phyloP scores from a whole-genome alignment of 2,329 filamentous ascomycete species.

The Xylaria sp. region DNA sequence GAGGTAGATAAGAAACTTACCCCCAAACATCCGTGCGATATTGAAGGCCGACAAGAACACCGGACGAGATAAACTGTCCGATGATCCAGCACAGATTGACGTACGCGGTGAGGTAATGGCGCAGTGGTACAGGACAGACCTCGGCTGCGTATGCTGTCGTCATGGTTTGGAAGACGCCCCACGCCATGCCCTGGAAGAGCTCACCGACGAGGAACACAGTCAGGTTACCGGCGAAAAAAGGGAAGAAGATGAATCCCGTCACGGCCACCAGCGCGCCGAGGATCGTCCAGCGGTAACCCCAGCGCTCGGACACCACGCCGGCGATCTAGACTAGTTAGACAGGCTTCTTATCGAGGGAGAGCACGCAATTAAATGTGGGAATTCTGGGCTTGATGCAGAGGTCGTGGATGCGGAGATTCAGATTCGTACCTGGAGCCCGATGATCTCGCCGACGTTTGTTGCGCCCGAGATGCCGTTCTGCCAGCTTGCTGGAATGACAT shows the following conservation, averaged over 20 bases:
- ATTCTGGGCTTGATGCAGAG: no score
- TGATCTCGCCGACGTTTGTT: constrained; percentile 51
- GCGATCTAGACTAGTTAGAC: no score
- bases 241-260: constrained; percentile 49
- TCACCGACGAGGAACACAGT: constrained; percentile 46
- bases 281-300: constrained; percentile 49
- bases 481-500: constrained; percentile 52
- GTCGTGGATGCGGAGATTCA: no score
- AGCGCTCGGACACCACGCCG: constrained; percentile 50
- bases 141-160: constrained; percentile 40
- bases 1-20: constrained; percentile 27
- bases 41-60: constrained; percentile 37
- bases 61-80: constrained; percentile 48
- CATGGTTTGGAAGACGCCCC: constrained; percentile 43
- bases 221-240: constrained; percentile 47
- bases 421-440: constrained; percentile 46
- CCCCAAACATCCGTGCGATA: constrained; percentile 38
- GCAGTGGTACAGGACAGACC: constrained; percentile 39
- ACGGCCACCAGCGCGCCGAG: constrained; percentile 45
- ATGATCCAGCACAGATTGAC: constrained; percentile 42
- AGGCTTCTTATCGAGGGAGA: no score
- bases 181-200: constrained; percentile 49
- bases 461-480: constrained; percentile 54
- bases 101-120: constrained; percentile 39
- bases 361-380: no score